Evolutionary conservation across 306 rosid species (phyloP), one percentile per base, ranked within the genome.

Genomic region (Nissolia schottii): DNA sequence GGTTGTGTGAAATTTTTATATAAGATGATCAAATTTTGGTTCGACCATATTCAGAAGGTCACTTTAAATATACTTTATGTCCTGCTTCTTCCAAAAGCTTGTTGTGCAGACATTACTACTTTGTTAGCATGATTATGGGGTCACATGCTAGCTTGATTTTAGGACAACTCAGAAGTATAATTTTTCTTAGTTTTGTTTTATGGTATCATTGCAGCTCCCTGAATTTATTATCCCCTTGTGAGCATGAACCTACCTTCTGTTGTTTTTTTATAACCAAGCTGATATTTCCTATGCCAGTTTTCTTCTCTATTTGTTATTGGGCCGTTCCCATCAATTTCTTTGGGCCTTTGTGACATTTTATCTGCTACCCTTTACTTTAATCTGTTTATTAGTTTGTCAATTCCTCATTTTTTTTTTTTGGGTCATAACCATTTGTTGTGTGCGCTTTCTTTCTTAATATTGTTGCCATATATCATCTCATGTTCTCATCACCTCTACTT

Each of bases 41-140:
- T 57, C 57, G 79, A 50, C 57, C 62, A 38, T 59, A 35, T 50
- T 51, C 67, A n/a, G 73, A 38, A 86, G 83, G 86, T 83, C 49
- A 51, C 12, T 31, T 46, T 49, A 18, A 15, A 2, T 12, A 69
- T 11, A n/a, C 10, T n/a, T n/a, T n/a, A n/a, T n/a, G n/a, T n/a
- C n/a, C n/a, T 35, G 22, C 46, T 68, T 27, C 12, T 3, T 34
- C 20, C 22, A 43, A 13, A 18, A 11, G n/a, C 5, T 40, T 27
- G 38, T 12, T 46, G 20, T 12, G 50, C 25, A 28, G 11, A 15
- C 56, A 71, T 71, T 25, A 60, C 25, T 25, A 60, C 25, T 73
- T 20, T 49, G 11, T 49, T 49, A 18, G 55, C 55, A 49, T 49
- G 55, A 18, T 7, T 49, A 49, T n/a, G 19, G 55, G 25, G 18